Base-by-base conservation (phyloP, 352 stramenopile genomes). In the Blastocystis sp. region DNA sequence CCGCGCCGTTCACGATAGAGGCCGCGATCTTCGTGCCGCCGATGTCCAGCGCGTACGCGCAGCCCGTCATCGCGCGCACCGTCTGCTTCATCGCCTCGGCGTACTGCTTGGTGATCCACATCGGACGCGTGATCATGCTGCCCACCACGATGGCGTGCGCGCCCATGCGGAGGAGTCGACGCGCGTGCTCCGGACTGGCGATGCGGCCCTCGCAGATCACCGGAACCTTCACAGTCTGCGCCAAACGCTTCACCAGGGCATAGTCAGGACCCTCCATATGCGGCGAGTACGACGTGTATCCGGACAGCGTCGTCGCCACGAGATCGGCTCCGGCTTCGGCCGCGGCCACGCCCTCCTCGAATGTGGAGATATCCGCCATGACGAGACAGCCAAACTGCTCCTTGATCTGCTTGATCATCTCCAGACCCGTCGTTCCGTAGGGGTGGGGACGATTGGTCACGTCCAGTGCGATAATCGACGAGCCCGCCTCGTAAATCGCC, bases 331-430 rank as follows among this genome's bases (percentile, higher is more conserved):
- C 78, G 14, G 78, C 78, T 9, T 76, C 70, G 2, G 78, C 78
- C 19, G 78, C 78, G 28, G 78, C 78, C 52, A 88, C 78, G 52
- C 78, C 78, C 43, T 88, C 78, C 34, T 88, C 78, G 34, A 88
- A 88, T 40, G 78, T 88, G 42, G 78, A 88, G 43, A 88, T 88
- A 60, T 88, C 78, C 21, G 78, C 78, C 78, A 88, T 88, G 14
- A 88, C 78, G 28, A 88, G 38, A 76, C 57, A 76, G 17, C 60
- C 60, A n/a, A 61, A 88, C 54, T 88, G 14, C 61, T 88, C 68
- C 78, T 88, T 88, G n/a, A 88, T 88, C 43, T 88, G 78, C 68
- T 88, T 88, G 52, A 88, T 88, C 68, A 88, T 79, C 28, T 88
- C 78, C 9, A 88, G 79, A 63, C 78, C 78, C 38, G 64, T 88